Evolutionary conservation across 2,329 filamentous ascomycete species (phyloP), one percentile per base, ranked within the genome.

Genomic region (Fusarium subglutinans): DNA sequence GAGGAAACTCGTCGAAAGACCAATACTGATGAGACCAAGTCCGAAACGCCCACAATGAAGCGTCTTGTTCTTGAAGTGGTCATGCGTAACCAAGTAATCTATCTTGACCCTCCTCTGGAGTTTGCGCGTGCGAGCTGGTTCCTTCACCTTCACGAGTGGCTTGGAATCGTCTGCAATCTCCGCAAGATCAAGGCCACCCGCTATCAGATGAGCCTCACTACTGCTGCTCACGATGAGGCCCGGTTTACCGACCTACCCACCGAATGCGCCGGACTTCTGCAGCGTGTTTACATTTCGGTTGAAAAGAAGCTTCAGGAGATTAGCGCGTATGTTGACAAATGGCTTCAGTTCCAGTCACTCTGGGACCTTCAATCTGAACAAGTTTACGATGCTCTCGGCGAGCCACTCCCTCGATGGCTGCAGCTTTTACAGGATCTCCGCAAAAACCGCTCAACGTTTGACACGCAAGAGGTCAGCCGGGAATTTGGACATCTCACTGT

Each of bases 331-430:
- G 94, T 99, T 15, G 95, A 98, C 81, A 97, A 98, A 83, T 99
- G 96, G 96, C 87, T 99, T 51, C 96, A 98, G 78, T 99, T 98
- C 84, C 96, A 99, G 83, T 98, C 96, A 12, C 88, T 99, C 2
- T 99, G 96, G 96, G 96, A 99, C 85, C 88, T 99, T 65, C 96
- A 98, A 81, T 94, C 96, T 6, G 96, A 98, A 73, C 94, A 98
- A 76, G 95, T 99, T 4, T 98, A 98, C 79, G 94, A 97, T 70
- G 90, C 94, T 59, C 89, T 99, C 13, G 95, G 96, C 17, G 95
- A 98, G 73, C 93, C 98, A 79, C 89, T 99, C 24, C 93, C 94
- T 12, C 91, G 94, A 78, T 99, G 96, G 96, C 87, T 99, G 38
- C 95, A 98, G 81, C 87, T 98, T 45, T 89, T 99, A n/a, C 95